These are phyloP conservation scores for Glebionis coronaria DNA, from an alignment of 129 eudicot species.

Conservation along the genomic window DNA sequence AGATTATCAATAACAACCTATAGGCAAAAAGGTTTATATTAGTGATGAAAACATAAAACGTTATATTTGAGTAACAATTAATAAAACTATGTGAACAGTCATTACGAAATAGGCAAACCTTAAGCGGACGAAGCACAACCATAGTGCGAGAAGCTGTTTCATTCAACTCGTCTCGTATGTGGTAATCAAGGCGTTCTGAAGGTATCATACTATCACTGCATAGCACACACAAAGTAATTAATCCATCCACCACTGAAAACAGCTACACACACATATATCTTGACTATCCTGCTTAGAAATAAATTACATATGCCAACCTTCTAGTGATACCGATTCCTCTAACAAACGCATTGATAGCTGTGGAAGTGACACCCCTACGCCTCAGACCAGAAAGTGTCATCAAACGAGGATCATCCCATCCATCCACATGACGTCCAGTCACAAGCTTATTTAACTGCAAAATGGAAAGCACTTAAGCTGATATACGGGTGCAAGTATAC, in stretches of 20 bases:
- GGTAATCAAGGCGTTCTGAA: constrained; percentile 76
- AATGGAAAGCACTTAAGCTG: not conserved
- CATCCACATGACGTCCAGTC: too few species aligned
- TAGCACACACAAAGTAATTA: constrained; percentile 2
- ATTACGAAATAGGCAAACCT: constrained; percentile 53
- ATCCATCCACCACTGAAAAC: not conserved
- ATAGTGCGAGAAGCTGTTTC: constrained; percentile 80
- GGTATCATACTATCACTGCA: constrained; percentile 93
- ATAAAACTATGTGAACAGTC: too few species aligned
- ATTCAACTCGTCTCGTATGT: constrained; percentile 87
- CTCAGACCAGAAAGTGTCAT: constrained; percentile 94
- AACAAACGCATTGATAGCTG: constrained; percentile 85
- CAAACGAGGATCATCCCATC: constrained; percentile 98
- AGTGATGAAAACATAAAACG: not conserved
- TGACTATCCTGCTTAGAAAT: not conserved
- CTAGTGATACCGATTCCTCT: constrained; percentile 94
- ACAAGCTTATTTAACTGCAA: constrained; percentile 92
- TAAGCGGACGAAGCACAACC: constrained; percentile 89
- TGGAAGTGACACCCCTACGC: constrained; percentile 90
- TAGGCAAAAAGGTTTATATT: constrained; percentile 6
- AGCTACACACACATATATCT: not conserved
- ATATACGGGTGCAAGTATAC: too few species aligned
- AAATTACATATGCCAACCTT: constrained; percentile 45
- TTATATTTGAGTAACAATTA: not conserved
- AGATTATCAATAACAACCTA: constrained; percentile 91